A percentile compares a stretch with the other conserved stretches of the same genome.
Conservation (phyloP, 306 rosid species). For the Glycine soja region DNA sequence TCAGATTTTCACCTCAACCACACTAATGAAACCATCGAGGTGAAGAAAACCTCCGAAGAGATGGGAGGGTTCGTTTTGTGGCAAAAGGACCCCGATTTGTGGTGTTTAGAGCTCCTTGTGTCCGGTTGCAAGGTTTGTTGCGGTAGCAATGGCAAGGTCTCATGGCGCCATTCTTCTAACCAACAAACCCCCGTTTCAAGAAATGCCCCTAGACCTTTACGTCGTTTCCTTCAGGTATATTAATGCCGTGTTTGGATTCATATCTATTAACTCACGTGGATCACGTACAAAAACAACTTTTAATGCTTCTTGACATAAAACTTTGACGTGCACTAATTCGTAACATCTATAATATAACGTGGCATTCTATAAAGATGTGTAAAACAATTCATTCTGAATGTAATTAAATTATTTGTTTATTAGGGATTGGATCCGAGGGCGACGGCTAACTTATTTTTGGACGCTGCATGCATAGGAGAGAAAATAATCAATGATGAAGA, state of each 20-base stretch:
- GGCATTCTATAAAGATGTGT: too few relatives aligned
- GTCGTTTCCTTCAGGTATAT: conserved; percentile 88
- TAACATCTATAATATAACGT: too few relatives aligned
- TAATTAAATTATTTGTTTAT: not conserved
- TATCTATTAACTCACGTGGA: too few relatives aligned
- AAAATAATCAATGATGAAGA: conserved; percentile 78
- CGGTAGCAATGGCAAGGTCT: conserved; percentile 88
- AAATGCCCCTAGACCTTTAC: conserved; percentile 91
- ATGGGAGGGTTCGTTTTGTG: conserved; percentile 82
- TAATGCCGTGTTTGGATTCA: too few relatives aligned
- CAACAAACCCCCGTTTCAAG: conserved; percentile 67
- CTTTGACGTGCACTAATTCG: too few relatives aligned
- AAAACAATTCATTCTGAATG: too few relatives aligned
- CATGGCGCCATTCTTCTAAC: conserved; percentile 93
- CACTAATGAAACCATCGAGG: conserved; percentile 54
- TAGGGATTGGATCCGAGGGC: conserved; percentile 96
- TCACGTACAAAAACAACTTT: too few relatives aligned
- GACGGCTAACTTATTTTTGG: conserved; percentile 78
- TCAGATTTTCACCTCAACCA: conserved; percentile 85
- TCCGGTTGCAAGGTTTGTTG: conserved; percentile 83
- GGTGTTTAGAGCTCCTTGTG: conserved; percentile 79
- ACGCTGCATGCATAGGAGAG: conserved; percentile 90
- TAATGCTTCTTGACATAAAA: too few relatives aligned
- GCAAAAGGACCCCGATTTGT: conserved; percentile 93
- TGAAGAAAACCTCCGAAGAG: conserved; percentile 74